Evolutionary conservation across 257 asterid species (phyloP).

Genomic region (Cinchona pubescens): DNA sequence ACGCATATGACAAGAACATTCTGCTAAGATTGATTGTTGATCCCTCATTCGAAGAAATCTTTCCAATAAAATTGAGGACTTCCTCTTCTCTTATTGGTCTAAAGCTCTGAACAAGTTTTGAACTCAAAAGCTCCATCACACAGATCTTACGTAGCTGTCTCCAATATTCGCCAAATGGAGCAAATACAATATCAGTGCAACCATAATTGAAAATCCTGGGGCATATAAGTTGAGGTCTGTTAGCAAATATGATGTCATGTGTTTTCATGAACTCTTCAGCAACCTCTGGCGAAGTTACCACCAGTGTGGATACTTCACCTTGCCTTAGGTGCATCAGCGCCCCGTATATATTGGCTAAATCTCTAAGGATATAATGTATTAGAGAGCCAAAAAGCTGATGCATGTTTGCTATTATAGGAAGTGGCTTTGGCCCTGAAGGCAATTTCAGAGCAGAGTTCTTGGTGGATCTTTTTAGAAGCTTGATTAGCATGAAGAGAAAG

Average conservation of each 20-base stretch:
- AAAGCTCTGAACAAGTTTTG: slow-evolving; percentile 32
- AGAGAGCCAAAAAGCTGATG: slow-evolving; percentile 7
- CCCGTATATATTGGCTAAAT: slow-evolving; percentile 10
- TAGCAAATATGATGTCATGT: slow-evolving; percentile 9
- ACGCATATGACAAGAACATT: slow-evolving; percentile 8
- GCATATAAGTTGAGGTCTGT: neutral
- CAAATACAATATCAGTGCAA: too few species aligned
- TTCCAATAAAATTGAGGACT: neutral
- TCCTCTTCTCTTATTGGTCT: slow-evolving; percentile 22
- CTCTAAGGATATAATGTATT: neutral
- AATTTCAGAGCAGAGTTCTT: neutral
- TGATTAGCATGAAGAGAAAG: neutral
- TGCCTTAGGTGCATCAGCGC: slow-evolving; percentile 11
- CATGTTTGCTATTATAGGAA: slow-evolving; percentile 9
- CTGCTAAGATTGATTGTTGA: slow-evolving; percentile 20
- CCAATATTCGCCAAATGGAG: too few species aligned
- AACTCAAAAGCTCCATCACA: neutral
- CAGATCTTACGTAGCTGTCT: too few species aligned
- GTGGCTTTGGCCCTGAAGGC: neutral
- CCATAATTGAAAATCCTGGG: too few species aligned
- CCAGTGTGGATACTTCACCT: slow-evolving; percentile 15
- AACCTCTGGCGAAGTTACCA: slow-evolving; percentile 16
- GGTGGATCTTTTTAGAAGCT: neutral
- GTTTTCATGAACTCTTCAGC: slow-evolving; percentile 17
- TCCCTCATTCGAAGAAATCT: slow-evolving; percentile 15